Conservation (phyloP, 2,329 filamentous ascomycete genomes). For the Aspergillus sp. region DNA sequence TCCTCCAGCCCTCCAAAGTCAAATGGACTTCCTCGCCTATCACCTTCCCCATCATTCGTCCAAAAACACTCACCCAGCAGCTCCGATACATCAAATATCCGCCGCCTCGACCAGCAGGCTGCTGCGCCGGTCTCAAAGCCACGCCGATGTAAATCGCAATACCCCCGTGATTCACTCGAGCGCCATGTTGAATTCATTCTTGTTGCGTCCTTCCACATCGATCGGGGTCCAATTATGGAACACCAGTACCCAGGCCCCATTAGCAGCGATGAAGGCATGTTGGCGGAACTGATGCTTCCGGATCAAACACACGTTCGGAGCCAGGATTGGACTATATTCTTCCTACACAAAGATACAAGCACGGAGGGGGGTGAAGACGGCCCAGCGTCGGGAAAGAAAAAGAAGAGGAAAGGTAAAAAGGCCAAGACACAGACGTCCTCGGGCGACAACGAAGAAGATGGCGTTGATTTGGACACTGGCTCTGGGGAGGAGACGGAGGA, state of each 20-base stretch:
- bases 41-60: conserved; percentile 59
- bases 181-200: conserved; percentile 99
- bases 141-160: conserved; percentile 69
- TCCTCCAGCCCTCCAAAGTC: conserved; percentile 38
- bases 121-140: conserved; percentile 44
- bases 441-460: conserved; percentile 48
- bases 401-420: conserved; percentile 47
- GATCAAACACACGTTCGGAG: conserved; percentile 93
- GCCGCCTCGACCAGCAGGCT: conserved; percentile 37
- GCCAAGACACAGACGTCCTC: conserved; percentile 45
- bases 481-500: conserved; percentile 45
- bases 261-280: conserved; percentile 95
- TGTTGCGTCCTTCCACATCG: conserved; percentile 95
- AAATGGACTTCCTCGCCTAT: conserved; percentile 57
- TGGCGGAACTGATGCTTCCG: conserved; percentile 96
- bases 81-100: conserved; percentile 40
- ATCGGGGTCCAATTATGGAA: conserved; percentile 95
- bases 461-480: conserved; percentile 50
- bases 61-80: conserved; percentile 52
- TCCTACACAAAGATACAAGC: conserved; percentile 91
- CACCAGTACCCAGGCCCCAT: conserved; percentile 95
- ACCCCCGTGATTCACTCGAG: conserved; percentile 70
- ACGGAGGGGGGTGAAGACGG: conserved; percentile 79
- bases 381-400: conserved; percentile 40
- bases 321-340: conserved; percentile 99